A percentile compares a stretch with the other conserved stretches of the same genome.
phyloP scores from a whole-genome alignment of 2,329 filamentous ascomycete species.

The Neocucurbitaria cava region DNA sequence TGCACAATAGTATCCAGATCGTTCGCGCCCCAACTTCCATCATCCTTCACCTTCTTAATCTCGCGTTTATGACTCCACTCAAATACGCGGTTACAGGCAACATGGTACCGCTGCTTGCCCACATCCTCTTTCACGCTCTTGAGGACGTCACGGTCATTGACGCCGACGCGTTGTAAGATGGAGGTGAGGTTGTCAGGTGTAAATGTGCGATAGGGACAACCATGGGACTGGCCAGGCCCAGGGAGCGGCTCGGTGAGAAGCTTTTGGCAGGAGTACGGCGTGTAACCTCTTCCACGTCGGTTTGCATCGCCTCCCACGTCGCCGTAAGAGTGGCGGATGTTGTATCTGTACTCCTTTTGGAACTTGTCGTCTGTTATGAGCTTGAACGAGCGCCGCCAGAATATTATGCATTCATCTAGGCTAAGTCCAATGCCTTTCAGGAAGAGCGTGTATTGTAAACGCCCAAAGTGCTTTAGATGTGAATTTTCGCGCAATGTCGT shows the following conservation, averaged over 20 bases:
- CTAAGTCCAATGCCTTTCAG: conserved; percentile 92
- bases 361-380: conserved; percentile 92
- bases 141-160: conserved; percentile 78
- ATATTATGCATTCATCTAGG: conserved; percentile 88
- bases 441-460: conserved; percentile 94
- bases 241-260: conserved; percentile 89
- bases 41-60: conserved; percentile 59
- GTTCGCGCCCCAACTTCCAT: conserved; percentile 59
- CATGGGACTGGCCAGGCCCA: conserved; percentile 85
- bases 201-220: conserved; percentile 97
- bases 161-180: conserved; percentile 78
- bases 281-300: conserved; percentile 84
- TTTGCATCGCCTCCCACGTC: conserved; percentile 94
- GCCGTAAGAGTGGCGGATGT: conserved; percentile 92
- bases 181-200: conserved; percentile 82
- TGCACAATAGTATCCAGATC: conserved; percentile 96
- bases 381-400: conserved; percentile 88
- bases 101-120: conserved; percentile 85
- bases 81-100: conserved; percentile 96
- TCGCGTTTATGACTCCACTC: conserved; percentile 78
- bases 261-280: conserved; percentile 92
- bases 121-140: conserved; percentile 88
- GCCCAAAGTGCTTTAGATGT: conserved; percentile 91
- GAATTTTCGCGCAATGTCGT: conserved; percentile 82
- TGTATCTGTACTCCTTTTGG: conserved; percentile 98